These are phyloP conservation scores for Pleurotus sapidus DNA, from an alignment of 768 basidiomycete species.

Conservation along the genomic window DNA sequence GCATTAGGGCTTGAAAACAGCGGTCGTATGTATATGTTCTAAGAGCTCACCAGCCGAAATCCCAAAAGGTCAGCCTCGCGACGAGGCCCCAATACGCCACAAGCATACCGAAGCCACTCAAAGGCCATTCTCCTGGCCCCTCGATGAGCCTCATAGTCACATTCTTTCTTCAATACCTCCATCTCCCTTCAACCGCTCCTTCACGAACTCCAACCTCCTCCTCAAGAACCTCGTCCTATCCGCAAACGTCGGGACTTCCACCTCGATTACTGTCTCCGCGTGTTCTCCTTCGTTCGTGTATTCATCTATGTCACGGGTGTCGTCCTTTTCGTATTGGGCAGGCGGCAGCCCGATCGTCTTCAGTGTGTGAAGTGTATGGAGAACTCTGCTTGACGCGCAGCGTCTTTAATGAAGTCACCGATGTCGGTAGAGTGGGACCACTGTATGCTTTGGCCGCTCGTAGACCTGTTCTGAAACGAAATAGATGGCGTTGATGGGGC, in stretches of 20 bases:
- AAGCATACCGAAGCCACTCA: slow-evolving; percentile 56
- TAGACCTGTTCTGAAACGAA: slow-evolving; percentile 42
- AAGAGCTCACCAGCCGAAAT: slow-evolving; percentile 44
- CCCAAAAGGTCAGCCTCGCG: slow-evolving; percentile 64
- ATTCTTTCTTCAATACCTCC: slow-evolving; percentile 52
- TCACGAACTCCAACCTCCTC: slow-evolving; percentile 39
- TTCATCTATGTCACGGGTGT: slow-evolving; percentile 9
- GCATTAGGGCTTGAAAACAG: not conserved
- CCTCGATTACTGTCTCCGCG: slow-evolving; percentile 30
- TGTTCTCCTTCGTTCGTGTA: slow-evolving; percentile 13
- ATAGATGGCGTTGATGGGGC: slow-evolving; percentile 31
- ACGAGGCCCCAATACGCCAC: slow-evolving; percentile 65
- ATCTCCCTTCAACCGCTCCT: slow-evolving; percentile 41
- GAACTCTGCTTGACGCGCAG: slow-evolving; percentile 53
- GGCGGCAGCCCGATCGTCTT: not conserved
- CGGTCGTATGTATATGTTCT: not conserved
- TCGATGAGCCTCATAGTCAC: slow-evolving; percentile 53
- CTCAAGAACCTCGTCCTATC: slow-evolving; percentile 60
- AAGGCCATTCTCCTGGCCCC: slow-evolving; percentile 57
- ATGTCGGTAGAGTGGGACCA: slow-evolving; percentile 67
- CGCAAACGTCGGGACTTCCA: slow-evolving; percentile 61
- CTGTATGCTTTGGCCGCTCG: slow-evolving; percentile 32
- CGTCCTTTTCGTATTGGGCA: no score
- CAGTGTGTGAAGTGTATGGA: slow-evolving; percentile 39
- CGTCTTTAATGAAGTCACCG: slow-evolving; percentile 64